Conservation (phyloP, 306 rosid genomes). For the Cotoneaster glaucophyllus region DNA sequence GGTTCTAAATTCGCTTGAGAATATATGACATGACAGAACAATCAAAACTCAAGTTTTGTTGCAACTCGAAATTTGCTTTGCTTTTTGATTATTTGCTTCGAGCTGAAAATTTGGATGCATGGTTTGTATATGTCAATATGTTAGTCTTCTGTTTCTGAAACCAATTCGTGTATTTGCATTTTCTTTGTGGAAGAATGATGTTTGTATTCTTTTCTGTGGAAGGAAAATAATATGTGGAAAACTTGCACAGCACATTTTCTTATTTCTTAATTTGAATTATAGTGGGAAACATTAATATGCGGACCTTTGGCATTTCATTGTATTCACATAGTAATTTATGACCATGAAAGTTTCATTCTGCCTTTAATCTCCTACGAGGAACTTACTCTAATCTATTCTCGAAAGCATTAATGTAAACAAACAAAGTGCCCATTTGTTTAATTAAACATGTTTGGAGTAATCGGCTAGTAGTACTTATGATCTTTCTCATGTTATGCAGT, state of each 20-base stretch:
- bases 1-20: background rate
- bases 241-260: background rate
- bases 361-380: background rate
- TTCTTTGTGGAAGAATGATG: background rate
- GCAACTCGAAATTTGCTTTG: background rate
- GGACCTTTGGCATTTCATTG: background rate
- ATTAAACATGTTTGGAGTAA: slow-evolving; percentile 10
- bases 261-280: background rate
- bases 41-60: background rate
- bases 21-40: background rate
- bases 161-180: background rate
- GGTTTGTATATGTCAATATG: background rate
- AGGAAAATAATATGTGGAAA: background rate
- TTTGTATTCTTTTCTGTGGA: background rate
- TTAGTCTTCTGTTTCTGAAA: background rate
- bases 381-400: background rate
- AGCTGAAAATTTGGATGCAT: background rate
- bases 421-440: background rate
- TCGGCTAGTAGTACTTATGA: slow-evolving; percentile 10
- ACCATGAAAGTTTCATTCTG: background rate
- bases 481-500: slow-evolving; percentile 43
- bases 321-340: background rate
- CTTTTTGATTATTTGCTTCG: background rate
- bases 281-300: background rate
- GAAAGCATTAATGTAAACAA: background rate